Evolutionary conservation across 176 grass and related monocot species (phyloP).

Genomic region (Calamus simplicifolius): DNA sequence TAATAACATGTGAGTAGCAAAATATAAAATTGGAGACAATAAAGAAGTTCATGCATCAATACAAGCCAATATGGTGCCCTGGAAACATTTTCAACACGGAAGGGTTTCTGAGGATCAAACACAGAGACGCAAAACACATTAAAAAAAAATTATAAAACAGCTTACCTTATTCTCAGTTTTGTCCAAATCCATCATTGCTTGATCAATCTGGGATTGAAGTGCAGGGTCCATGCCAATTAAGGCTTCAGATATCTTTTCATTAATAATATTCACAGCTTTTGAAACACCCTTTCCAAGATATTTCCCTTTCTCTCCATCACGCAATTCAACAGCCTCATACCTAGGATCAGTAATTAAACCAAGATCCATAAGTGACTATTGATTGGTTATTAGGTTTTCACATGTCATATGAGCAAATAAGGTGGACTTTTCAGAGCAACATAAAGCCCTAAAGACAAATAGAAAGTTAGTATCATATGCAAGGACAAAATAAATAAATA

Average conservation of each 20-base stretch:
- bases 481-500: too few species aligned
- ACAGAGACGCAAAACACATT: too few species aligned
- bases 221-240: constrained; percentile 90
- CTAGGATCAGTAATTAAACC: not conserved
- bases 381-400: not conserved
- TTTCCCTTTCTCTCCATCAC: constrained; percentile 59
- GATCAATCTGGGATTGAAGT: constrained; percentile 95
- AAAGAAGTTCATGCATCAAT: too few species aligned
- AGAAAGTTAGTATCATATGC: too few species aligned
- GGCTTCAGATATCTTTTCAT: constrained; percentile 88
- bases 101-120: too few species aligned
- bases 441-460: too few species aligned
- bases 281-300: constrained; percentile 65
- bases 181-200: constrained; percentile 97
- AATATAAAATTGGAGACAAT: too few species aligned
- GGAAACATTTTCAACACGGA: too few species aligned
- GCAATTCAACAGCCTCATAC: constrained; percentile 39
- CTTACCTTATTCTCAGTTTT: constrained; percentile 78
- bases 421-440: too few species aligned
- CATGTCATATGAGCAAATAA: not conserved
- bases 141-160: too few species aligned
- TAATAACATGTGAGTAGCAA: too few species aligned
- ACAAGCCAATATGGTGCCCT: too few species aligned
- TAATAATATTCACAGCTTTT: constrained; percentile 71
- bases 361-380: not conserved